Conservation (phyloP, 2,329 filamentous ascomycete species). For the Gnomoniopsis smithogilvyi region DNA sequence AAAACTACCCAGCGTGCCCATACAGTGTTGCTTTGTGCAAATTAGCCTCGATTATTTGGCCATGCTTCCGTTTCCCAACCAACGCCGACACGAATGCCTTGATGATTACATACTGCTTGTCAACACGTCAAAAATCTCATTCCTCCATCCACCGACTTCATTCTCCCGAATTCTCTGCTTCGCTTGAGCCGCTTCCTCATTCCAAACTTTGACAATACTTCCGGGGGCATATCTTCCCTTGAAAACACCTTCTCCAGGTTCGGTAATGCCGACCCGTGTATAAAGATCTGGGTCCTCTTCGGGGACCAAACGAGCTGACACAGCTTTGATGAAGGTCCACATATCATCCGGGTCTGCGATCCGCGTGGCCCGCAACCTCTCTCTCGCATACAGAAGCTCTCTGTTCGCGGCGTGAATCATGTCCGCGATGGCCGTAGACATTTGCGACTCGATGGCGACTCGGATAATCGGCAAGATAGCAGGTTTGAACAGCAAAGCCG, state of each 20-base stretch:
- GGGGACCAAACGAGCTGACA: constrained; percentile 72
- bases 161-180: constrained; percentile 73
- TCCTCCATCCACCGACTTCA: constrained; percentile 72
- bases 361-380: constrained; percentile 79
- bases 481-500: constrained; percentile 82
- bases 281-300: constrained; percentile 75
- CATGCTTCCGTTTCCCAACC: not conserved
- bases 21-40: not conserved
- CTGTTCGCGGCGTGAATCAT: constrained; percentile 73
- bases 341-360: constrained; percentile 79
- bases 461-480: constrained; percentile 77
- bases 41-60: not conserved
- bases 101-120: constrained; percentile 22
- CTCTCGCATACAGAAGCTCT: constrained; percentile 81
- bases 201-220: constrained; percentile 86
- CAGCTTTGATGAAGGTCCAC: constrained; percentile 76
- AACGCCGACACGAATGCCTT: not conserved
- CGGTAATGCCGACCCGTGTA: constrained; percentile 65
- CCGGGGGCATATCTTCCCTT: constrained; percentile 83
- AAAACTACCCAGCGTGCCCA: not conserved
- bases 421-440: constrained; percentile 68
- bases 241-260: constrained; percentile 61
- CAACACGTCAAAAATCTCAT: constrained; percentile 69
- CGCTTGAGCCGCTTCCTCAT: constrained; percentile 70
- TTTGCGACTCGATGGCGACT: constrained; percentile 73